These are phyloP conservation scores for Aspergillus steynii DNA, from an alignment of 495 filamentous ascomycete genomes.

Conservation along the genomic window DNA sequence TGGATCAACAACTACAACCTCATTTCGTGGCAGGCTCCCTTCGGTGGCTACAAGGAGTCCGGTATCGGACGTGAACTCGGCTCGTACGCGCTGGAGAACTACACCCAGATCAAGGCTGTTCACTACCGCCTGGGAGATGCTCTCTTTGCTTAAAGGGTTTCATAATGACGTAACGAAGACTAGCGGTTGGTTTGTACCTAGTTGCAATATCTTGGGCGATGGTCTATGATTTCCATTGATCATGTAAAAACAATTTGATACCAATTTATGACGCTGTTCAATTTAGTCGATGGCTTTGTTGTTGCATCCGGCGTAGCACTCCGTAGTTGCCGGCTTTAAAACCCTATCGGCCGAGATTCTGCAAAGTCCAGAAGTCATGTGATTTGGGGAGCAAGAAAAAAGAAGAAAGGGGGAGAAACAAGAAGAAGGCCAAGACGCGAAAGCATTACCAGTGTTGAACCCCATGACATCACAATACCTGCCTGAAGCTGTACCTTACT, in stretches of 20 bases:
- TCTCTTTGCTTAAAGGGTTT: conserved; percentile 49
- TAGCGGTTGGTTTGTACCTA: background rate
- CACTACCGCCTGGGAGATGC: conserved; percentile 63
- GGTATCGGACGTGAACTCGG: conserved; percentile 95
- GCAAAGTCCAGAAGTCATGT: too few relatives aligned
- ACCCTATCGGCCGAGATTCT: too few relatives aligned
- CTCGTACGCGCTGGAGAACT: conserved; percentile 89
- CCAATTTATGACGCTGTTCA: background rate
- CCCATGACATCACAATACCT: too few relatives aligned
- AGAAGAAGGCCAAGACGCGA: too few relatives aligned
- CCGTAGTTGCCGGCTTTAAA: too few relatives aligned
- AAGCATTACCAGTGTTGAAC: too few relatives aligned
- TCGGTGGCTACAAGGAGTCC: conserved; percentile 91
- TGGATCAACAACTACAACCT: conserved; percentile 96
- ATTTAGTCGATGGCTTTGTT: too few relatives aligned
- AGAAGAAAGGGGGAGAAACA: too few relatives aligned
- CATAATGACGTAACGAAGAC: background rate
- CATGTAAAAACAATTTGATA: background rate
- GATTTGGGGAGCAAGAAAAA: too few relatives aligned
- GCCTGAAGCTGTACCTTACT: too few relatives aligned
- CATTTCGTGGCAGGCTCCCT: conserved; percentile 78
- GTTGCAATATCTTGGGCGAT: background rate
- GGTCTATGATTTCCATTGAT: background rate
- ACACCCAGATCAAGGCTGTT: conserved; percentile 79
- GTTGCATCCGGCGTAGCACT: too few relatives aligned